These are phyloP conservation scores for Arabidopsis arenosa DNA, from an alignment of 345 rosid genomes.

Conservation along the genomic window DNA sequence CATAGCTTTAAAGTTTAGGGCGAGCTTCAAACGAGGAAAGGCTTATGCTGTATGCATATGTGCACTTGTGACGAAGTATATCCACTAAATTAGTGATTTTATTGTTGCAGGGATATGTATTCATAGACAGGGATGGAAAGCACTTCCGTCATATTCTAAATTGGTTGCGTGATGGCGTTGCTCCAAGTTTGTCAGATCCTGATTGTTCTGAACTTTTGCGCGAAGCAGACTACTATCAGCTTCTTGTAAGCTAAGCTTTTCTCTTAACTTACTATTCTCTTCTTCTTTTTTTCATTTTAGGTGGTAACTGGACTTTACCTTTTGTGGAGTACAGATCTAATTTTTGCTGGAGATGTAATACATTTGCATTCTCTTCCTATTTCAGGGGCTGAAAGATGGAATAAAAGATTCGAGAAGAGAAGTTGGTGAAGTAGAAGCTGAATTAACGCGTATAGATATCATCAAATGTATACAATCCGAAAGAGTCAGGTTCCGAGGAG, in stretches of 20 bases:
- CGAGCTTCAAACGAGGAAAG: too few relatives aligned
- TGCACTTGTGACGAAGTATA: slow-evolving; percentile 6
- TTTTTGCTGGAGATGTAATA: slow-evolving; percentile 4
- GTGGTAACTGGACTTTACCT: neutral
- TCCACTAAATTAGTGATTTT: slow-evolving; percentile 20
- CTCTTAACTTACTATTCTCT: slow-evolving; percentile 7
- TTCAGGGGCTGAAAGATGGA: slow-evolving; percentile 75
- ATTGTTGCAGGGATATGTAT: slow-evolving; percentile 71
- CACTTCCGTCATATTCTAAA: slow-evolving; percentile 86
- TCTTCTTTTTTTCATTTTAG: neutral
- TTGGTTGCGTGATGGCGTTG: slow-evolving; percentile 93
- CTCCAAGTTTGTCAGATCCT: slow-evolving; percentile 66
- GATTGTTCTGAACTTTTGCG: slow-evolving; percentile 71
- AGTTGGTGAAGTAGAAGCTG: slow-evolving; percentile 60
- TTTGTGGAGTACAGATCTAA: neutral
- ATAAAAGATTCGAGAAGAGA: slow-evolving; percentile 65
- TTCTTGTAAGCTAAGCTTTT: slow-evolving; percentile 61
- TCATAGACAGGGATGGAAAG: slow-evolving; percentile 90
- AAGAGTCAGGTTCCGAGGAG: slow-evolving; percentile 77
- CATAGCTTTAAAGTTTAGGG: too few relatives aligned
- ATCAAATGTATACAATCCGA: slow-evolving; percentile 89
- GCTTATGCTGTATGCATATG: neutral
- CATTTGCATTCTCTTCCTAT: slow-evolving; percentile 12
- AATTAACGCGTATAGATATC: slow-evolving; percentile 78
- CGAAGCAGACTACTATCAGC: slow-evolving; percentile 89